A percentile compares a stretch with the other conserved stretches of the same genome.
phyloP scores from a whole-genome alignment of 2,329 filamentous ascomycete species.

The Fusarium sulawesiense region DNA sequence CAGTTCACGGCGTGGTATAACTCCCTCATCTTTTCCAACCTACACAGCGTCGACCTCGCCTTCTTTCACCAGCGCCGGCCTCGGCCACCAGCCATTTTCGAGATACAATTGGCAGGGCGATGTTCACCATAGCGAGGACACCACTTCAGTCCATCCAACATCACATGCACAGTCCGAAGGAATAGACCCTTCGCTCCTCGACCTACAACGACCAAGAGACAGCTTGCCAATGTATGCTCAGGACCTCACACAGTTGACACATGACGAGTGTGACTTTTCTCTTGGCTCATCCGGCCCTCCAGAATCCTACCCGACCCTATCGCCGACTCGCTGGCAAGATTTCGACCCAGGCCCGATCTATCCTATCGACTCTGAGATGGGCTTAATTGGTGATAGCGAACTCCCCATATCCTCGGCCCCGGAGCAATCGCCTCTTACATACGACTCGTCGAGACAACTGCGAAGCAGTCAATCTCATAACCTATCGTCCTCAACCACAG shows the following conservation, averaged over 20 bases:
- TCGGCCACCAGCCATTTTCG: not conserved
- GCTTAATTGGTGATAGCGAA: not conserved
- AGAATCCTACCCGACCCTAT: too few relatives aligned
- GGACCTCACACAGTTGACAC: too few relatives aligned
- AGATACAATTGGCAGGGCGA: not conserved
- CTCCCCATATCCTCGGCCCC: accelerated
- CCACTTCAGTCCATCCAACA: not conserved
- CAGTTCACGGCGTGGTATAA: not conserved
- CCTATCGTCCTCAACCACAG: accelerated
- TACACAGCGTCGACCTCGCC: not conserved
- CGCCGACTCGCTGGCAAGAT: not conserved
- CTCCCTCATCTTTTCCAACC: not conserved
- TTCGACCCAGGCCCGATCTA: too few relatives aligned
- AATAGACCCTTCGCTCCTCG: not conserved
- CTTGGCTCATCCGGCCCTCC: not conserved
- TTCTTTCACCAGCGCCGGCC: accelerated
- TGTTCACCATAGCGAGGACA: not conserved
- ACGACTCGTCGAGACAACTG: not conserved
- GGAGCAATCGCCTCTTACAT: too few relatives aligned
- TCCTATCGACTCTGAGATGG: not conserved
- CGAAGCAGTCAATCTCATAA: accelerated
- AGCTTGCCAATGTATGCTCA: not conserved
- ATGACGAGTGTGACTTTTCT: not conserved
- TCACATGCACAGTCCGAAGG: not conserved
- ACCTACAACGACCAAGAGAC: not conserved